Base-by-base conservation (phyloP, 495 filamentous ascomycete genomes). In the Umbilicaria muhlenbergii region DNA sequence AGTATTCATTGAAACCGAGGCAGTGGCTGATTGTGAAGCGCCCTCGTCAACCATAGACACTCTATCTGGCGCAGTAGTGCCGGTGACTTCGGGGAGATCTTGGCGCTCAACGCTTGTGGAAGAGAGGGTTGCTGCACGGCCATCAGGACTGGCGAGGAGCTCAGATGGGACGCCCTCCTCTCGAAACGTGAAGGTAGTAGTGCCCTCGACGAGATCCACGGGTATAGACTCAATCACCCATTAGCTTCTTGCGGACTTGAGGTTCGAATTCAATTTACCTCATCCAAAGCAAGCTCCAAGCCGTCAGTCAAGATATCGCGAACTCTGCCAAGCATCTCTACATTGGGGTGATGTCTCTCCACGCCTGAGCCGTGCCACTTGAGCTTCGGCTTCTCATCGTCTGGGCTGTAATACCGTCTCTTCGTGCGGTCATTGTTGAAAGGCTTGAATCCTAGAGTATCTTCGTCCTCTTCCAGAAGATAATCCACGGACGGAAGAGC, bases 381-480 rank as follows among this genome's bases (percentile, higher is more conserved):
- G 17, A 72, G 69, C 49, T 81, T 84, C 42, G 61, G 44, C 14
- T 50, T 53, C n/a, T 55, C 58, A 35, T 61, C 58, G 7, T 55
- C 47, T 49, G 55, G 55, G 28, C 57, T 57, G 45, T 70, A 59
- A 53, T 74, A 75, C 49, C 68, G 62, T 28, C 64, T 64, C 40
- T 49, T 61, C n/a, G 68, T 71, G 16, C 64, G 49, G 10, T 70
- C 59, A 44, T 69, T 62, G 17, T 68, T 57, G 16, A 91, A 60
- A 5, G 84, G 84, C 42, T 69, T 64, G 58, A 87, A 86, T n/a
- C 79, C 80, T 43, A 85, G 64, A 14, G 74, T 84, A 32, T 81
- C 74, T 48, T 75, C 76, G 55, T 91, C 83, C 56, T 91, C 84
- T 44, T 83, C 77, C 2, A 91, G 65, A 39, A 87, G 63, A 55